Base-by-base conservation (phyloP, 106 monocot species). In the Dioscorea alata region DNA sequence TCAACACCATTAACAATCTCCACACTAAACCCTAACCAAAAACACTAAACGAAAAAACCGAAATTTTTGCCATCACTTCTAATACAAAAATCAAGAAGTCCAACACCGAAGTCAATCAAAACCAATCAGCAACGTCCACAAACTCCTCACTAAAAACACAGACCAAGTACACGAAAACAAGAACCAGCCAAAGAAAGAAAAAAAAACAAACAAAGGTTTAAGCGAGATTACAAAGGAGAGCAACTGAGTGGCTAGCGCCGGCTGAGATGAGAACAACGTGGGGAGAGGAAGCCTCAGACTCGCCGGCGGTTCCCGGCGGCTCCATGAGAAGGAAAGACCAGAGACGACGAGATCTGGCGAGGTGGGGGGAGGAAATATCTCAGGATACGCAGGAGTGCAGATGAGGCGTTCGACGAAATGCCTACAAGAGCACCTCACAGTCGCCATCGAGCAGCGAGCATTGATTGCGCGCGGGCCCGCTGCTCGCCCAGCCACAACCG, bases 231-330 rank as follows among this genome's bases (percentile, higher is more conserved):
- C 94, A 81, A 22, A 94, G 90, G 18, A 94, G 88, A 15, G 64
- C 90, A 33, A 90, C 85, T 42, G 90, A 90, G 72, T 94, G 94
- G 75, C 90, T 90, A 60, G 94, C 90, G 2, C 90, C 94, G 18
- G 64, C 64, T 1, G 64, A 65, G 64, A 64, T 24, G 35, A 94
- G 79, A 10, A 88, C 21, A 0, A 94, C 94, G 48, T 70, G 74
- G 24, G 82, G 86, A 19, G 82, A 64, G 28, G 74, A 74, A 12
- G 59, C 9, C 48, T 73, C 31, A 35, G 12, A 66, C 35, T 52
- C 57, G 52, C 24, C 57, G 12, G 52, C 69, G 31, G 31, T 69
- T 20, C 23, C 33, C 32, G 63, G 33, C 64, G 48, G 42, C 54
- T 42, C 42, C 42, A 42, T 42, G 42, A 10, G 9, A 42, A 42